Conservation (phyloP, 1,284 basidiomycete genomes). For the Malassezia caprae region DNA sequence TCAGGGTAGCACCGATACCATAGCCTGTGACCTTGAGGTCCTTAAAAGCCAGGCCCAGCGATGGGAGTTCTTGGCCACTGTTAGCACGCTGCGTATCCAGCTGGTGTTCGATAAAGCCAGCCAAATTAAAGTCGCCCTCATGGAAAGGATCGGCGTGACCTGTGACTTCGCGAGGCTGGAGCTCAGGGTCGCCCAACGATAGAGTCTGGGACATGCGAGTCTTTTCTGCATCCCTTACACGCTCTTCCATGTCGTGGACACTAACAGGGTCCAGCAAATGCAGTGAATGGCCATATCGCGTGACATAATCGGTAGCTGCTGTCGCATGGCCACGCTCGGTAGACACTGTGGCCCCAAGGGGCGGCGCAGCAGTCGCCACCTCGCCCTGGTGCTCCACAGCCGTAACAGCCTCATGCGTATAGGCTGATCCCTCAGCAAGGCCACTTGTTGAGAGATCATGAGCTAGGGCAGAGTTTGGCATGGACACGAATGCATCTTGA, state of each 20-base stretch:
- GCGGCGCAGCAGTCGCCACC: too few relatives aligned
- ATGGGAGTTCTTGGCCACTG: constrained; percentile 23
- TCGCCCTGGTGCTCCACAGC: neutral
- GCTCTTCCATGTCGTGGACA: neutral
- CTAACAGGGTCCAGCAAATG: constrained; percentile 3
- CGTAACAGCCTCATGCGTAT: neutral
- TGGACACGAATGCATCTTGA: neutral
- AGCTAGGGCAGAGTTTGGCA: neutral
- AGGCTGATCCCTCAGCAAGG: neutral
- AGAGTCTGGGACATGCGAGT: neutral
- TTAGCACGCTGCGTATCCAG: constrained; percentile 25
- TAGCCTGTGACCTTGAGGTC: constrained; percentile 28
- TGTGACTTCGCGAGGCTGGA: neutral
- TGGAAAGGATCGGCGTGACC: neutral
- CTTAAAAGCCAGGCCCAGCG: constrained; percentile 26
- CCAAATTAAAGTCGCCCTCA: constrained; percentile 45
- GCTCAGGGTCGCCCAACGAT: constrained; percentile 1
- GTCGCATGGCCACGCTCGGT: neutral
- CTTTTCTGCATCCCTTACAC: neutral
- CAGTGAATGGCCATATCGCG: neutral
- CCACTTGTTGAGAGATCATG: neutral
- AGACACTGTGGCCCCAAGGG: too few relatives aligned
- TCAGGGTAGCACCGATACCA: constrained; percentile 27
- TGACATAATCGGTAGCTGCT: neutral
- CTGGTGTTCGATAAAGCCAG: constrained; percentile 37